These are phyloP conservation scores for Tolypocladium album DNA, from an alignment of 2,329 filamentous ascomycete species.

Conservation along the genomic window DNA sequence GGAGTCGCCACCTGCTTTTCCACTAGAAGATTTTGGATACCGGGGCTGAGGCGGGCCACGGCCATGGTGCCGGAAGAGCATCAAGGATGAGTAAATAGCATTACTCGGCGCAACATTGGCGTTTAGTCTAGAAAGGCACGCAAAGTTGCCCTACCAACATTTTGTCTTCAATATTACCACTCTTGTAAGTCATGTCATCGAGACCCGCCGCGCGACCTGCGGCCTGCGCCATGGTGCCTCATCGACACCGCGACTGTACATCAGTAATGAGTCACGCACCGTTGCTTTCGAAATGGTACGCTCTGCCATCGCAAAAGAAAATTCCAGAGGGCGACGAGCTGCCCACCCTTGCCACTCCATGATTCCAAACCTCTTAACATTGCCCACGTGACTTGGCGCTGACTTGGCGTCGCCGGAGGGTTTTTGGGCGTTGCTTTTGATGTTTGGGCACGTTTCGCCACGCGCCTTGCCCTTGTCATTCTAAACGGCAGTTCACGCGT, in stretches of 20 bases:
- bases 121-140: conserved; percentile 4
- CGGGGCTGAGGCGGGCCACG: too few relatives aligned
- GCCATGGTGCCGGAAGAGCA: background rate
- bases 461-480: background rate
- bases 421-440: conserved; percentile 10
- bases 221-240: background rate
- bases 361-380: background rate
- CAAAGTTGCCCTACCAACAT: background rate
- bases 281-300: background rate
- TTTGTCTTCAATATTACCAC: background rate
- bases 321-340: background rate
- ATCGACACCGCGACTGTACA: background rate
- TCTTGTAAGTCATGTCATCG: background rate
- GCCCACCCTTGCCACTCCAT: background rate
- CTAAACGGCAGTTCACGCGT: background rate
- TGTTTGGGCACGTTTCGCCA: conserved; percentile 4
- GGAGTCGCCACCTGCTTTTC: background rate
- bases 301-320: background rate
- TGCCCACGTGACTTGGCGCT: conserved; percentile 8
- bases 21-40: background rate
- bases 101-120: background rate
- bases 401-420: too few relatives aligned
- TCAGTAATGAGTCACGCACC: background rate
- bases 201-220: background rate
- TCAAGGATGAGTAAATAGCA: background rate